Conservation (phyloP, 2,329 filamentous ascomycete genomes). For the Bipolaris victoriae region DNA sequence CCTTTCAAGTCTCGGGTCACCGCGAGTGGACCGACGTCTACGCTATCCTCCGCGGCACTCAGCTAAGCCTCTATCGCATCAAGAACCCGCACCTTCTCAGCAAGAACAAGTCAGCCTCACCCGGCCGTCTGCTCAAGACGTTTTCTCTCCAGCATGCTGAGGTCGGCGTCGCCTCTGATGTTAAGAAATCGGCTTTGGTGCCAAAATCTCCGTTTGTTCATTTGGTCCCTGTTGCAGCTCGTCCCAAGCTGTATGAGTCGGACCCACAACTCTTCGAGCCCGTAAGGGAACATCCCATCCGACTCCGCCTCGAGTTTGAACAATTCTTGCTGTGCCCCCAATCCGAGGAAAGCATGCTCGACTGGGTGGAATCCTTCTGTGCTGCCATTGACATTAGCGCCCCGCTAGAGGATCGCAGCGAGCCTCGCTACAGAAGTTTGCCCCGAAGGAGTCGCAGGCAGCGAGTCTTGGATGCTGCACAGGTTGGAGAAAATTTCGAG, state of each 20-base stretch:
- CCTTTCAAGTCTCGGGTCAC: conserved; percentile 66
- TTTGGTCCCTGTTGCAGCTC: conserved; percentile 51
- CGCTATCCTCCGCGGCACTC: conserved; percentile 70
- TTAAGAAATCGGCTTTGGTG: conserved; percentile 62
- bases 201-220: conserved; percentile 55
- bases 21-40: conserved; percentile 70
- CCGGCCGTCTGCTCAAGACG: conserved; percentile 67
- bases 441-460: conserved; percentile 52
- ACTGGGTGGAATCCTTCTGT: conserved; percentile 70
- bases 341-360: conserved; percentile 68
- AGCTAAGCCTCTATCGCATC: conserved; percentile 68
- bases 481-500: conserved; percentile 42
- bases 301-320: conserved; percentile 74
- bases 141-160: conserved; percentile 78
- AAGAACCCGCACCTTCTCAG: conserved; percentile 59
- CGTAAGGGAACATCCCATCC: conserved; percentile 66
- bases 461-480: conserved; percentile 42
- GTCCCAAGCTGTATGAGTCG: conserved; percentile 51
- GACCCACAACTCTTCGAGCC: conserved; percentile 56
- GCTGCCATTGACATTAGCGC: conserved; percentile 75
- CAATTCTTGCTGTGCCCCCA: conserved; percentile 74
- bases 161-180: conserved; percentile 74
- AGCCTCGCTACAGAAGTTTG: conserved; percentile 55
- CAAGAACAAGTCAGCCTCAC: conserved; percentile 58
- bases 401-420: conserved; percentile 70